Conservation (phyloP, 2,329 filamentous ascomycete species). For the Microsporum audouinii region DNA sequence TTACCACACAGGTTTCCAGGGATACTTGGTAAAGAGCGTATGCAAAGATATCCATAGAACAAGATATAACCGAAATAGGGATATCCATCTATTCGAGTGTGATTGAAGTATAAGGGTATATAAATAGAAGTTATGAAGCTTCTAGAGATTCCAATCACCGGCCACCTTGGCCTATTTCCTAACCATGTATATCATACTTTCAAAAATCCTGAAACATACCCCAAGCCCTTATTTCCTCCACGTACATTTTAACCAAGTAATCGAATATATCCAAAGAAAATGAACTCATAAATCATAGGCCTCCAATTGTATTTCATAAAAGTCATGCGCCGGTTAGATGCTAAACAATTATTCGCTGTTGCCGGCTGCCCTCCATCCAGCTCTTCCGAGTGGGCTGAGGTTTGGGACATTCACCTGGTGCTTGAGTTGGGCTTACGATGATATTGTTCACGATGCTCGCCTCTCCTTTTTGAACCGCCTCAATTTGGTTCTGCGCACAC, state of each 20-base stretch:
- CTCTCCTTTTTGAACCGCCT: slow-evolving; percentile 3
- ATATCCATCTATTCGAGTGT: neutral
- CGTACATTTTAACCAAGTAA: neutral
- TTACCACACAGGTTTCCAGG: no score
- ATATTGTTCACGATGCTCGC: slow-evolving; percentile 3
- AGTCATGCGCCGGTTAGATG: no score
- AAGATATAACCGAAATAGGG: neutral
- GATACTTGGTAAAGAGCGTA: no score
- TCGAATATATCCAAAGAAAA: neutral
- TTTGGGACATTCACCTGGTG: neutral
- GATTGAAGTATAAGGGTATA: neutral
- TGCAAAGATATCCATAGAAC: neutral
- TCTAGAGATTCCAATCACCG: neutral
- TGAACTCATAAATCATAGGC: neutral
- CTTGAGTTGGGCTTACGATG: neutral
- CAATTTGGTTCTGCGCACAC: slow-evolving; percentile 5
- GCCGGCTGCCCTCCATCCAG: neutral
- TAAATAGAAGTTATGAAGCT: neutral
- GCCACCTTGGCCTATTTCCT: neutral
- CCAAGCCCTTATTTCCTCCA: neutral
- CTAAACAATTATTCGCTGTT: neutral
- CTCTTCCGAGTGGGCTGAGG: neutral
- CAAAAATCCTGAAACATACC: neutral
- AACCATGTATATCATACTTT: neutral
- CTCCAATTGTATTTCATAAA: neutral